Evolutionary conservation across 2,329 filamentous ascomycete genomes (phyloP).

Genomic region (Amesomyces nigricolor): DNA sequence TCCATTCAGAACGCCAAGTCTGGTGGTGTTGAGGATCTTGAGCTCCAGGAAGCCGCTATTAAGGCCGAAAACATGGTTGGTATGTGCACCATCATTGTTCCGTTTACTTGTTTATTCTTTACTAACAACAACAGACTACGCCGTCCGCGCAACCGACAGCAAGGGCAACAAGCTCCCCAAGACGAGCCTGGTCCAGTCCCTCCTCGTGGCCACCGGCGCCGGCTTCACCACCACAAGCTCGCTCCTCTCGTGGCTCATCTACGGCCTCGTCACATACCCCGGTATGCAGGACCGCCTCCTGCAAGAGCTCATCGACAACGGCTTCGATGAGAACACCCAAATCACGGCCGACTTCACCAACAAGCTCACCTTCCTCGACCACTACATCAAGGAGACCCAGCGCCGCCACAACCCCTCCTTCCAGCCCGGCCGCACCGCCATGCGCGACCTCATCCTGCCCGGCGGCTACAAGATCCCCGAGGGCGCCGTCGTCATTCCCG

Average conservation of each 20-base stretch:
- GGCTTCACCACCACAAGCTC: constrained; percentile 18
- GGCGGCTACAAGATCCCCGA: constrained; percentile 53
- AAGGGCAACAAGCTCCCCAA: constrained; percentile 12
- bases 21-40: constrained; percentile 32
- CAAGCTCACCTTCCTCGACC: constrained; percentile 48
- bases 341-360: constrained; percentile 44
- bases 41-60: constrained; percentile 25
- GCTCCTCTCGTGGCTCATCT: constrained; percentile 18
- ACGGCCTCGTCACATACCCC: constrained; percentile 18
- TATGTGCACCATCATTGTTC: not conserved
- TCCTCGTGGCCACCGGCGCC: constrained; percentile 18
- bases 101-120: constrained; percentile 29
- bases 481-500: constrained; percentile 48
- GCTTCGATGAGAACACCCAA: constrained; percentile 34
- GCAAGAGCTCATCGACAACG: constrained; percentile 18
- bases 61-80: constrained; percentile 27
- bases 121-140: constrained; percentile 20
- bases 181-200: not conserved
- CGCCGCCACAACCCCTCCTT: constrained; percentile 56
- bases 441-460: constrained; percentile 50
- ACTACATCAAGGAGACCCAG: constrained; percentile 57
- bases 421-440: constrained; percentile 54
- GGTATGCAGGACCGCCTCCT: constrained; percentile 13
- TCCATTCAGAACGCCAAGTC: not conserved
- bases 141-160: constrained; percentile 13